phyloP scores from a whole-genome alignment of 768 basidiomycete genomes.

The Pulveroboletus ravenelii region DNA sequence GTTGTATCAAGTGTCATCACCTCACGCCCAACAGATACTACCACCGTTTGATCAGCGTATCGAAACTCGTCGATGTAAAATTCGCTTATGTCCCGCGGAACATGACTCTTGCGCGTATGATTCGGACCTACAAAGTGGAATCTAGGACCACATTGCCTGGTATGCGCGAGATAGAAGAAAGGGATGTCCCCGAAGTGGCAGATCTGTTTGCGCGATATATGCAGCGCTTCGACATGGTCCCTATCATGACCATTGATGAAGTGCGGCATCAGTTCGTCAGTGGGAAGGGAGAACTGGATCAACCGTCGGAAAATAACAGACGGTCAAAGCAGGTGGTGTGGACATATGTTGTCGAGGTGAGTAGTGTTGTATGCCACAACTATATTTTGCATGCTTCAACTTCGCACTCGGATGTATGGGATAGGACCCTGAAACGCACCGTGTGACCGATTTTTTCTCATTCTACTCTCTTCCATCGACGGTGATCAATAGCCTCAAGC shows the following conservation, averaged over 20 bases:
- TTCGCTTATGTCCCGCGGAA: slow-evolving; percentile 86
- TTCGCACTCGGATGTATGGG: neutral
- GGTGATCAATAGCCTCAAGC: slow-evolving; percentile 71
- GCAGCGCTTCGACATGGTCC: slow-evolving; percentile 79
- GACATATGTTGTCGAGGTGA: slow-evolving; percentile 91
- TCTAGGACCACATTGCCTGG: slow-evolving; percentile 49
- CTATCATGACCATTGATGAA: slow-evolving; percentile 72
- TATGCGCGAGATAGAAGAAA: slow-evolving; percentile 83
- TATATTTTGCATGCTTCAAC: neutral
- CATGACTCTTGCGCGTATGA: slow-evolving; percentile 90
- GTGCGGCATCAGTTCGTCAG: slow-evolving; percentile 83
- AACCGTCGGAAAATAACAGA: slow-evolving; percentile 32
- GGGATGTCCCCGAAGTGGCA: slow-evolving; percentile 66
- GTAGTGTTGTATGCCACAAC: slow-evolving; percentile 26
- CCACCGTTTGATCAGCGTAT: slow-evolving; percentile 87
- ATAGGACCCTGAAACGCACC: slow-evolving; percentile 76
- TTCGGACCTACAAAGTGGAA: slow-evolving; percentile 67
- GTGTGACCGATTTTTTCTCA: slow-evolving; percentile 93
- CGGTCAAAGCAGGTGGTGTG: slow-evolving; percentile 85
- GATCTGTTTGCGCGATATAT: slow-evolving; percentile 74
- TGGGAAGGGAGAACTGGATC: slow-evolving; percentile 59
- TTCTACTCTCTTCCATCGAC: slow-evolving; percentile 97
- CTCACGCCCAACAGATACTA: slow-evolving; percentile 56
- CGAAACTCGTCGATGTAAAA: slow-evolving; percentile 84
- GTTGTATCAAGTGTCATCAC: neutral